Conservation (phyloP, 108 stramenopile genomes). For the Fragilaria radians region DNA sequence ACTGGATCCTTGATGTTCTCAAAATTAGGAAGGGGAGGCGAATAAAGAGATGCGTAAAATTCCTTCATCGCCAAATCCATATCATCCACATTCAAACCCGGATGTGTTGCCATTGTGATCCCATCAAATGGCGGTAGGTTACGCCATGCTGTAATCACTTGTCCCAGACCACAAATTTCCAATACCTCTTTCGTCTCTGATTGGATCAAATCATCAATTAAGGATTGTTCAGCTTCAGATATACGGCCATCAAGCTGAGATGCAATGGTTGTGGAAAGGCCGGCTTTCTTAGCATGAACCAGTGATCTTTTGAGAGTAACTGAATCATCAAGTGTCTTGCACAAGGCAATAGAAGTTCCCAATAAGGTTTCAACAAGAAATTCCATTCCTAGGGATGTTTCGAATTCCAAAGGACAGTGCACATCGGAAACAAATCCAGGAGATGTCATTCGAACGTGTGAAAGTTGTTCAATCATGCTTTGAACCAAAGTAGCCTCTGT, state of each 20-base stretch:
- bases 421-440: slow-evolving; percentile 69
- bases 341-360: slow-evolving; percentile 54
- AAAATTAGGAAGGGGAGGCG: slow-evolving; percentile 73
- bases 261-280: slow-evolving; percentile 33
- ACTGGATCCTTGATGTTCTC: slow-evolving; percentile 79
- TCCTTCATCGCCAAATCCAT: slow-evolving; percentile 60
- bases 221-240: slow-evolving; percentile 37
- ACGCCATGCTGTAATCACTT: slow-evolving; percentile 32
- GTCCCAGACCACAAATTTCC: slow-evolving; percentile 57
- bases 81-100: slow-evolving; percentile 58
- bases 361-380: slow-evolving; percentile 54
- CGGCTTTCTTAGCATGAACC: slow-evolving; percentile 38
- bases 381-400: slow-evolving; percentile 42
- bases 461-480: slow-evolving; percentile 48
- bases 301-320: slow-evolving; percentile 50
- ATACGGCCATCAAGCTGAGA: slow-evolving; percentile 36
- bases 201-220: slow-evolving; percentile 59
- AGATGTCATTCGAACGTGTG: slow-evolving; percentile 52
- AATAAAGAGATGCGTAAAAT: slow-evolving; percentile 73
- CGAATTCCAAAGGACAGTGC: slow-evolving; percentile 12
- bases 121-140: slow-evolving; percentile 56
- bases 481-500: slow-evolving; percentile 60
- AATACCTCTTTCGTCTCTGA: slow-evolving; percentile 55
- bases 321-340: slow-evolving; percentile 62
- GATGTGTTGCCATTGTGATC: slow-evolving; percentile 65